Evolutionary conservation across 108 stramenopile species (phyloP).

Genomic region (Aurantiochytrium sp.): DNA sequence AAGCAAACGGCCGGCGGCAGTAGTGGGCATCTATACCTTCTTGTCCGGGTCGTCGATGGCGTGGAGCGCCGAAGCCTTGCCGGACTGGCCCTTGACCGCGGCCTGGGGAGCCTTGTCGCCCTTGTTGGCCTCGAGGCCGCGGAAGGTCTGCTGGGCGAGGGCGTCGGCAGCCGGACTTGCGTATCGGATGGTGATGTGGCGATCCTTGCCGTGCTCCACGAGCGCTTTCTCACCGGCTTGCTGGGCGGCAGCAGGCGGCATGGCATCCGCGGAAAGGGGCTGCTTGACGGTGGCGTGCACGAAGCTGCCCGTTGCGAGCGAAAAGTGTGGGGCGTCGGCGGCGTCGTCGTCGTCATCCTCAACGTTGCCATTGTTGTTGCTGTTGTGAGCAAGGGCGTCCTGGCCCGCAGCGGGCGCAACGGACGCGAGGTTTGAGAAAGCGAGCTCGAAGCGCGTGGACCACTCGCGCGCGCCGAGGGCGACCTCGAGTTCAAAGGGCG

Average conservation of each 20-base stretch:
- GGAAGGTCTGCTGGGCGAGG: slow-evolving; percentile 73
- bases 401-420: background rate
- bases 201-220: slow-evolving; percentile 29
- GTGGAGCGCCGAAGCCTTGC: slow-evolving; percentile 66
- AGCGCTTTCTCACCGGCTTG: background rate
- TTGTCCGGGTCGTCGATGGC: background rate
- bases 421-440: background rate
- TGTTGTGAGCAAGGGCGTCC: too few species aligned
- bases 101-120: slow-evolving; percentile 67
- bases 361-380: too few species aligned
- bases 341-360: slow-evolving; percentile 35
- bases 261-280: background rate
- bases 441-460: slow-evolving; percentile 65
- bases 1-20: too few species aligned
- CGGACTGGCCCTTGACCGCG: slow-evolving; percentile 65
- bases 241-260: background rate
- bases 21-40: too few species aligned
- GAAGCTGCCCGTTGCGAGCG: slow-evolving; percentile 69
- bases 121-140: slow-evolving; percentile 68
- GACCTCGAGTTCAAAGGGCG: slow-evolving; percentile 84
- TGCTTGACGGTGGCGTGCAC: slow-evolving; percentile 42
- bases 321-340: slow-evolving; percentile 64
- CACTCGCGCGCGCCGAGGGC: slow-evolving; percentile 77
- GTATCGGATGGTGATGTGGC: background rate
- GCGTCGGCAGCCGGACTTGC: slow-evolving; percentile 53